Percentiles rank a stretch among this genome's conserved stretches.
phyloP scores from a whole-genome alignment of 2,329 filamentous ascomycete genomes.

The Fusarium verticillioides region DNA sequence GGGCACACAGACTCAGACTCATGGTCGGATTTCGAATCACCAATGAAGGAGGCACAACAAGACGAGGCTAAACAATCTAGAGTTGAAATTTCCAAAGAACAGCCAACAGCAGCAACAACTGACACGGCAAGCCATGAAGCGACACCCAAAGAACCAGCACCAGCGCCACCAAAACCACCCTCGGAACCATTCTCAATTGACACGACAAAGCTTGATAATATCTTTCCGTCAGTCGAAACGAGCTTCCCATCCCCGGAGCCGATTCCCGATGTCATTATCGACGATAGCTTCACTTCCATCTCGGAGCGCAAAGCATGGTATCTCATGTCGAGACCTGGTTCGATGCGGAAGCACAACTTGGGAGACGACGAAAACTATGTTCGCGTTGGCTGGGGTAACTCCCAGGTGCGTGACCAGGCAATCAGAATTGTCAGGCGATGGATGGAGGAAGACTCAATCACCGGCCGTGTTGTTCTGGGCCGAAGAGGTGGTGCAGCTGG shows the following conservation, averaged over 20 bases:
- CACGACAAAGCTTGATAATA: constrained; percentile 47
- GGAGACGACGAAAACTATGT: constrained; percentile 70
- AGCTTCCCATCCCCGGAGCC: constrained; percentile 47
- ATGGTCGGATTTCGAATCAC: constrained; percentile 36
- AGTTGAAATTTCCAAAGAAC: neutral
- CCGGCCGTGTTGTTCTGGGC: constrained; percentile 58
- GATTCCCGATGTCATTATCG: constrained; percentile 59
- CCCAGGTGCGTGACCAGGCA: constrained; percentile 63
- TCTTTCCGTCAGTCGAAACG: constrained; percentile 46
- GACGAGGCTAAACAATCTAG: neutral
- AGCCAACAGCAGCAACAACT: neutral
- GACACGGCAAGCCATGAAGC: neutral
- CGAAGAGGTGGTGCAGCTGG: constrained; percentile 54
- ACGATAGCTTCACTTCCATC: constrained; percentile 64
- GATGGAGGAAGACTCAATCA: constrained; percentile 73
- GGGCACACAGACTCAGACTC: constrained; percentile 20
- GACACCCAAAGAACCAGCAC: neutral
- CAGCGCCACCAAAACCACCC: constrained; percentile 12
- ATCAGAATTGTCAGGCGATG: constrained; percentile 70
- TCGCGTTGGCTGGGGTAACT: constrained; percentile 67
- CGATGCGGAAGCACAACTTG: constrained; percentile 65
- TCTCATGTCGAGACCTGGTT: constrained; percentile 69
- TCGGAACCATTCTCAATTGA: constrained; percentile 47
- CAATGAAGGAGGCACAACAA: constrained; percentile 12
- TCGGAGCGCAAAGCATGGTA: constrained; percentile 74